Evolutionary conservation across 2,329 filamentous ascomycete species (phyloP), one percentile per base, ranked within the genome.

Genomic region (Pseudocercospora musae): DNA sequence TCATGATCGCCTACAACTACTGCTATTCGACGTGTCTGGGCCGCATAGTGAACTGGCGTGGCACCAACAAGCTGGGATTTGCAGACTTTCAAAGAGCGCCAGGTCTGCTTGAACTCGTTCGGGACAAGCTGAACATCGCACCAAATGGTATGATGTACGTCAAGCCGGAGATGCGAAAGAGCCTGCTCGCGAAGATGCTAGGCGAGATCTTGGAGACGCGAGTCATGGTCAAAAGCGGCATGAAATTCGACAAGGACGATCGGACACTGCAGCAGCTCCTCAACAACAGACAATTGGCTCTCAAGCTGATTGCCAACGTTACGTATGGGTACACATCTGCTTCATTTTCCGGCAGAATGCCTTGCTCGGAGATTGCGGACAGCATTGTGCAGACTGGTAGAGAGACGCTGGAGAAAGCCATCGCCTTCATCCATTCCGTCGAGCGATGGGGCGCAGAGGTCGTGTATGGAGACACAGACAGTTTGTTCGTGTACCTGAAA

Each of bases 1-100:
- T 98, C 63, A 97, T 99, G 92, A 98, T 99, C 73, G 95, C 95
- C 0, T 98, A 99, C 80, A 99, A 99, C 72, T 95, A 97, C 74
- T 99, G 95, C 78, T 99, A 99, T 74, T 98, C 95, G 0, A 99
- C 95, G 0, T 99, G 93, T 69, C 82, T 98, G 0, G 95, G 95
- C 0, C 87, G 95, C 29, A 87, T 96, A 42, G 85, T 87, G 27
- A 86, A 87, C 69, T 97, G 94, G 94, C 87, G 92, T n/a, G 93
- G 92, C 2, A 87, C 85, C 29, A 93, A 92, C 79, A 96, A 98
- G 78, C 92, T 99, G 89, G 95, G 95, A 0, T 96, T 98, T 73
- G 87, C 87, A 27, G 89, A 96, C 64, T 98, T 96, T 77, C 83
- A 89, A 66, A 86, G 95, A 23, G 86, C 93, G 67, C 82, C 87